Evolutionary conservation across 495 filamentous ascomycete genomes (phyloP).

Genomic region (Amphirosellinia nigrospora): DNA sequence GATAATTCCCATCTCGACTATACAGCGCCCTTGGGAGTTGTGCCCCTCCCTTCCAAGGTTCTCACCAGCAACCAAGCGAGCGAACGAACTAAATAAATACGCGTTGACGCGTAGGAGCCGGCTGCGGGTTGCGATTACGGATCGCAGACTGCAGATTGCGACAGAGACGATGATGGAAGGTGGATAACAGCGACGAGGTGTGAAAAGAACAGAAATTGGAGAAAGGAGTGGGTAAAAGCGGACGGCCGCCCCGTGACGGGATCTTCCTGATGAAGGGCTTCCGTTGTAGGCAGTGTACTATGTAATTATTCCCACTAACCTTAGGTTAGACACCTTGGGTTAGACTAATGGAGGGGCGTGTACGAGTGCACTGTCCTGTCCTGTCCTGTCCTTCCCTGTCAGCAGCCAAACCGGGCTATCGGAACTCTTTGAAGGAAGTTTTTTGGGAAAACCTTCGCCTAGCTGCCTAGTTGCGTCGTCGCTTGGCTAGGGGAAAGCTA

Average conservation of each 20-base stretch:
- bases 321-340: not conserved
- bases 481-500: not conserved
- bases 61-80: slow-evolving; percentile 22
- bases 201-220: not conserved
- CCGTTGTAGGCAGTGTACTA: too few species aligned
- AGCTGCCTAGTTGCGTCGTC: too few species aligned
- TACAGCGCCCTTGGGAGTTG: slow-evolving; percentile 3
- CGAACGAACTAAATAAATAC: slow-evolving; percentile 17
- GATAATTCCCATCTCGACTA: slow-evolving; percentile 23
- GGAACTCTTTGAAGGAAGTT: not conserved
- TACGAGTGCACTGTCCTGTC: not conserved
- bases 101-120: slow-evolving; percentile 15
- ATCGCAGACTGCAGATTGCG: slow-evolving; percentile 9
- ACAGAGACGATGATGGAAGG: slow-evolving; percentile 14
- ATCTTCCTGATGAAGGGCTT: slow-evolving; percentile 11
- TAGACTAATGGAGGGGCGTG: not conserved
- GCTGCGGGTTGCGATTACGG: not conserved
- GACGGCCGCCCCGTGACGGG: not conserved
- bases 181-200: slow-evolving; percentile 11
- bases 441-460: not conserved
- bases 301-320: slow-evolving; percentile 13
- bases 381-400: too few species aligned
- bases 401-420: slow-evolving; percentile 19
- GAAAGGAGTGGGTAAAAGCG: slow-evolving; percentile 18
- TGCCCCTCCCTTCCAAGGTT: slow-evolving; percentile 2